Evolutionary conservation across 371 early-diverging fungal genomes (phyloP), one percentile per base, ranked within the genome.

Genomic region (Spraguea lophii): DNA sequence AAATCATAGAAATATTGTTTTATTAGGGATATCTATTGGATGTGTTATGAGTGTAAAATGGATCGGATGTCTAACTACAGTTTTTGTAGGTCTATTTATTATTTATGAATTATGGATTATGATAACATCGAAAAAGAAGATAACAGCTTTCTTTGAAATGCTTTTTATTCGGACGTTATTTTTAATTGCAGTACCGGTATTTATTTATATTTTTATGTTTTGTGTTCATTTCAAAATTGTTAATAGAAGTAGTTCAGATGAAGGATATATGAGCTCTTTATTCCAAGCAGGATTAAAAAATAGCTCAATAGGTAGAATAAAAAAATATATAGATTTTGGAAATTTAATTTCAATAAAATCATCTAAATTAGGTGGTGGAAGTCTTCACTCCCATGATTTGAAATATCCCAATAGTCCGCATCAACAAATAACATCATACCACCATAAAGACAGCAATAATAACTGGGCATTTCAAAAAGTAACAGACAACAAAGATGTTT

Each of bases 41-140:
- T 57, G 54, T 21, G 75, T 81, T 81, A 3, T 57, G 37, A 89
- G 91, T 73, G 80, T 93, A 13, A 98, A 98, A 67, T 98, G 97
- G 99, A 91, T 98, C 24, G 99, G 97, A 0, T 72, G 90, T 40
- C 83, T 98, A 68, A 80, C 81, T 13, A 84, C 85, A 2, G 85
- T 87, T 4, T 68, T 88, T 15, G 90, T 91, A 25, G 97, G 97
- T 3, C 47, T 88, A 47, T 76, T 85, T 64, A 93, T 93, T 0
- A 68, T 92, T 13, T 81, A 84, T 46, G 88, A 88, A 43, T 74
- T 94, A 4, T 93, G 85, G 80, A 70, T 71, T n/a, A 73, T 82
- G 67, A 72, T 83, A 12, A 75, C 73, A 62, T 67, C 24, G 68
- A 73, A 6, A 84, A 84, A 54, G 19, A 74, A 24, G 62, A 69